Percentiles rank a stretch among this genome's conserved stretches.
These are phyloP conservation scores for Diaporthe sp. DNA, from an alignment of 2,329 filamentous ascomycete species.

Conservation along the genomic window DNA sequence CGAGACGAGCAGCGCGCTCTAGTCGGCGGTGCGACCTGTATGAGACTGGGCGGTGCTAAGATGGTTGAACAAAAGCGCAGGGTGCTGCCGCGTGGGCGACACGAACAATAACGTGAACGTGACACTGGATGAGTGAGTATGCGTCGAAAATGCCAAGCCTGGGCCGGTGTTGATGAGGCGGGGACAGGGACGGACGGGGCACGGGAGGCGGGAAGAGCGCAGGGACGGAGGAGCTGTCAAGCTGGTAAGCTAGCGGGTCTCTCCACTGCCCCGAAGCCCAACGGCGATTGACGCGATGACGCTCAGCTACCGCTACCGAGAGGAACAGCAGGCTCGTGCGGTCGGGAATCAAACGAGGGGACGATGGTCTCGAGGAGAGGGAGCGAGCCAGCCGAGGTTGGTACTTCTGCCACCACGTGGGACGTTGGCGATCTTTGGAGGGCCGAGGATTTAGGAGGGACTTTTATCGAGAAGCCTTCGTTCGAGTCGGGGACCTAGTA, in stretches of 20 bases:
- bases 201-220: slow-evolving; percentile 7
- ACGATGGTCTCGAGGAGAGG: background rate
- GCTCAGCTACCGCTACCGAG: background rate
- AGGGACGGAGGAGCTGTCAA: slow-evolving; percentile 20
- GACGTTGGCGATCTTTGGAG: background rate
- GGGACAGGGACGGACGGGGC: background rate
- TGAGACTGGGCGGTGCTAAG: slow-evolving; percentile 7
- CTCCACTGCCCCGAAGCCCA: background rate
- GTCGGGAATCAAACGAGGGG: background rate
- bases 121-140: background rate
- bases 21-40: slow-evolving; percentile 1
- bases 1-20: background rate
- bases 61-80: background rate
- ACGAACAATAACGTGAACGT: slow-evolving; percentile 23
- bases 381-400: slow-evolving; percentile 9
- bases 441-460: background rate
- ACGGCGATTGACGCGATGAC: slow-evolving; percentile 11
- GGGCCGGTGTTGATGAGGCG: background rate
- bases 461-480: background rate
- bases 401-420: slow-evolving; percentile 24
- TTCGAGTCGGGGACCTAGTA: background rate
- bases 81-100: slow-evolving; percentile 18
- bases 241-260: slow-evolving; percentile 16
- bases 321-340: slow-evolving; percentile 17
- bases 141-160: background rate